These are phyloP conservation scores for Crithidia fasciculata DNA, from an alignment of 208 protist species.

Conservation along the genomic window DNA sequence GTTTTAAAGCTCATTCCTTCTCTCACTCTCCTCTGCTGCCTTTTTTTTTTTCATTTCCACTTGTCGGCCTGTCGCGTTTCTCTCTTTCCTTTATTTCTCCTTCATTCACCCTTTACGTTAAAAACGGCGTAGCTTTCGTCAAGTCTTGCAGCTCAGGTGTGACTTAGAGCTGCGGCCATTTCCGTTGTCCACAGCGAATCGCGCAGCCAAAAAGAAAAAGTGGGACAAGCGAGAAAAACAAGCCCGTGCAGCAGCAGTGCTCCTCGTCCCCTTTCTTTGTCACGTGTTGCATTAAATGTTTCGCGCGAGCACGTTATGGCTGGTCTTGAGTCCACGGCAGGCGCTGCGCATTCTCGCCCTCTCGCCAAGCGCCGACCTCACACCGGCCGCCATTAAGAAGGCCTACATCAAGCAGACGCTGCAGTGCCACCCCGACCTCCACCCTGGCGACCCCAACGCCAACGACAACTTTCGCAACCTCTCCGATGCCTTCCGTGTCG, in stretches of 20 bases:
- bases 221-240: too few species aligned
- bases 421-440: slow-evolving; percentile 81
- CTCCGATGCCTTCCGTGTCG: slow-evolving; percentile 78
- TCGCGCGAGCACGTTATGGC: slow-evolving; percentile 21
- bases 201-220: too few species aligned
- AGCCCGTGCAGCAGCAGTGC: too few species aligned
- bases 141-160: too few species aligned
- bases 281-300: slow-evolving; percentile 13
- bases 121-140: too few species aligned
- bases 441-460: slow-evolving; percentile 71
- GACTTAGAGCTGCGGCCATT: too few species aligned
- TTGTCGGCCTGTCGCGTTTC: too few species aligned
- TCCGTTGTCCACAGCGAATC: too few species aligned
- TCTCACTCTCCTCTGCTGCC: not conserved
- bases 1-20: too few species aligned
- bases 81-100: too few species aligned
- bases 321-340: slow-evolving; percentile 62
- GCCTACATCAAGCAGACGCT: slow-evolving; percentile 79
- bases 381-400: slow-evolving; percentile 70
- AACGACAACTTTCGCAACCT: slow-evolving; percentile 76
- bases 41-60: not conserved
- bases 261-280: too few species aligned
- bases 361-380: slow-evolving; percentile 40
- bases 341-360: slow-evolving; percentile 65
- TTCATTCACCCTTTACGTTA: too few species aligned